Evolutionary conservation across 331 rosid species (phyloP).

Genomic region (Acacia pycnantha): DNA sequence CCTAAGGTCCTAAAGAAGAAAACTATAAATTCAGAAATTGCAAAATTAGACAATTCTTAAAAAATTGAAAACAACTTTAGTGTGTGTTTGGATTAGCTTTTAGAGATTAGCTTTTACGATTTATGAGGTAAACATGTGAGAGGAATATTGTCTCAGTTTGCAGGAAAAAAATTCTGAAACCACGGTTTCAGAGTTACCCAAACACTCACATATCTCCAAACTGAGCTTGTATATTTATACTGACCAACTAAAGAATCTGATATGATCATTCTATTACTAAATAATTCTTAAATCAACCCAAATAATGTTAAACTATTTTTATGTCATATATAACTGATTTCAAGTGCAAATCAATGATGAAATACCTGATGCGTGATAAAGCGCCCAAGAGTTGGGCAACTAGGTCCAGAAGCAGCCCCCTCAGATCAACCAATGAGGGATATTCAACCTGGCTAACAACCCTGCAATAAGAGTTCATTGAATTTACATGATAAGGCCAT

Average conservation of each 20-base stretch:
- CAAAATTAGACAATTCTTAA: conserved; percentile 1
- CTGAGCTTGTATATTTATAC: neutral
- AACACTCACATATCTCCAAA: neutral
- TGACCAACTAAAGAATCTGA: conserved; percentile 17
- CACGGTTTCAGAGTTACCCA: no score
- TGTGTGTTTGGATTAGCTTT: no score
- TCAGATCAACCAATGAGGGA: conserved; percentile 95
- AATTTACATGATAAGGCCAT: conserved; percentile 20
- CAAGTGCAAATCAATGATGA: conserved; percentile 8
- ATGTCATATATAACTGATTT: conserved; percentile 9
- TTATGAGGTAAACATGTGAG: no score
- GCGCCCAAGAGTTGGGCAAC: conserved; percentile 99
- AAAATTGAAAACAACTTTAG: neutral
- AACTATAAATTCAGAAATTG: neutral
- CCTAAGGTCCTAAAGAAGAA: conserved; percentile 5
- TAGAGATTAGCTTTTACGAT: no score
- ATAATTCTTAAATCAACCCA: conserved; percentile 4
- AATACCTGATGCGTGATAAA: conserved; percentile 96
- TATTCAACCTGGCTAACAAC: conserved; percentile 99
- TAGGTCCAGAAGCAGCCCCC: conserved; percentile 97
- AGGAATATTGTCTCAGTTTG: no score
- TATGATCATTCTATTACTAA: conserved; percentile 6
- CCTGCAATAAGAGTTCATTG: conserved; percentile 62
- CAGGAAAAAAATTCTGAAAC: no score
- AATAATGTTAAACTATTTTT: conserved; percentile 11